Base-by-base conservation (phyloP, 2,329 filamentous ascomycete genomes). In the Passalora sequoiae region DNA sequence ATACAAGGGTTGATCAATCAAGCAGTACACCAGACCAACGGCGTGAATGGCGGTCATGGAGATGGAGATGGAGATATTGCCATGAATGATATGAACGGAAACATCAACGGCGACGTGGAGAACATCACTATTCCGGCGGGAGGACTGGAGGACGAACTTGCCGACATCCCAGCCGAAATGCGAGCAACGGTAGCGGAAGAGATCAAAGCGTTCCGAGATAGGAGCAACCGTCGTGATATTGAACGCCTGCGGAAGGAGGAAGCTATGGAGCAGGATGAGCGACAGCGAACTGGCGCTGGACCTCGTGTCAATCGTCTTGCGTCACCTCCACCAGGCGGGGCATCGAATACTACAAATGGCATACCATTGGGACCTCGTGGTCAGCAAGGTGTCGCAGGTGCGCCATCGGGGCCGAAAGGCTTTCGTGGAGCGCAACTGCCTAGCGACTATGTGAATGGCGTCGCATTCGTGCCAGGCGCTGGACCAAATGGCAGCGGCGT, bases 121-220 rank as follows among this genome's bases (percentile, higher is more conserved):
- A 83, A 96, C 28, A 83, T 94, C 52, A 95, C 89, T 45, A 94
- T 97, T 46, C 84, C 89, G 3, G 75, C 95, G 22, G 81, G 83
- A 1, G 79, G 57, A 12, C 58, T 64, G 8, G 92, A 98, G 51
- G 94, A 98, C 60, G 92, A 98, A 60, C 74, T 98, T 32, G 84
- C 89, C 15, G 92, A 98, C 59, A 96, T 98, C 36, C 92, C 92
- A 0, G 84, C 87, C 1, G 92, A 97, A 62, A 94, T 95, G 88
- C 83, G 92, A 17, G 92, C 94, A 62, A 89, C 88, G 0, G 92
- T 98, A 12, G 87, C 92, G 0, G 84, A 84, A 44, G 94, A 98
- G 64, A 98, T 98, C 58, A 83, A 88, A 0, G 86, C 89, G 0
- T 98, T 98, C 71, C 78, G 92, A 53, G 92, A 98, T 54, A 78